Evolutionary conservation across 176 grass and related monocot genomes (phyloP).

Genomic region (Urochloa ruziziensis): DNA sequence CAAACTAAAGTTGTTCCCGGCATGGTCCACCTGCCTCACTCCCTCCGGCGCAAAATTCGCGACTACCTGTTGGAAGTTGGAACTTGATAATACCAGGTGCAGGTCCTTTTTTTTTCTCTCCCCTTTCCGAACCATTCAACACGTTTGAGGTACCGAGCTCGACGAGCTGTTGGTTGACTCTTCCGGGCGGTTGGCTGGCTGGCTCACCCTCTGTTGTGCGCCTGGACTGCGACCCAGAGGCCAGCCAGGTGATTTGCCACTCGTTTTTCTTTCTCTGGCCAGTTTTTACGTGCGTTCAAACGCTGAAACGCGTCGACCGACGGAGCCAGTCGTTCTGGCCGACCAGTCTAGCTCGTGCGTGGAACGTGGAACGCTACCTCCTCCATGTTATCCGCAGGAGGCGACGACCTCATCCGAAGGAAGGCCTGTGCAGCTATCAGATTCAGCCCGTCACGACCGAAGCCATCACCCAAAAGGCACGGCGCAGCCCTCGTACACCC

Average conservation of each 20-base stretch:
- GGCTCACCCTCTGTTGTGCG: background rate
- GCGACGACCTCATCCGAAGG: background rate
- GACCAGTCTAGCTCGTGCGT: constrained; percentile 32
- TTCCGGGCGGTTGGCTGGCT: constrained; percentile 18
- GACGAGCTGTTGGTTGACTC: background rate
- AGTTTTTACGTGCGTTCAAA: background rate
- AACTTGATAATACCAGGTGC: background rate
- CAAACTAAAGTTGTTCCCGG: background rate
- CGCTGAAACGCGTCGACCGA: constrained; percentile 25
- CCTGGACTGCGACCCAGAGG: background rate
- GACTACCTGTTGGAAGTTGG: no score
- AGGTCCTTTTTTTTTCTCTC: background rate
- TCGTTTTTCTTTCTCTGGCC: background rate
- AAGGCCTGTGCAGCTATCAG: no score
- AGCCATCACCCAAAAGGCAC: constrained; percentile 31
- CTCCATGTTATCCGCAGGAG: no score
- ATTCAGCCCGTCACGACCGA: background rate
- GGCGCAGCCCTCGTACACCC: no score
- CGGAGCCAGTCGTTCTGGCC: background rate
- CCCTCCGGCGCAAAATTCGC: background rate
- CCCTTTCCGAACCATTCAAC: background rate
- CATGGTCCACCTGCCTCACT: background rate
- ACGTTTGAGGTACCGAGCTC: background rate
- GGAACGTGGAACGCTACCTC: background rate
- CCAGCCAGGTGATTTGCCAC: background rate